Conservation (phyloP, 1,284 basidiomycete species). For the Cutaneotrichosporon mucoides region DNA sequence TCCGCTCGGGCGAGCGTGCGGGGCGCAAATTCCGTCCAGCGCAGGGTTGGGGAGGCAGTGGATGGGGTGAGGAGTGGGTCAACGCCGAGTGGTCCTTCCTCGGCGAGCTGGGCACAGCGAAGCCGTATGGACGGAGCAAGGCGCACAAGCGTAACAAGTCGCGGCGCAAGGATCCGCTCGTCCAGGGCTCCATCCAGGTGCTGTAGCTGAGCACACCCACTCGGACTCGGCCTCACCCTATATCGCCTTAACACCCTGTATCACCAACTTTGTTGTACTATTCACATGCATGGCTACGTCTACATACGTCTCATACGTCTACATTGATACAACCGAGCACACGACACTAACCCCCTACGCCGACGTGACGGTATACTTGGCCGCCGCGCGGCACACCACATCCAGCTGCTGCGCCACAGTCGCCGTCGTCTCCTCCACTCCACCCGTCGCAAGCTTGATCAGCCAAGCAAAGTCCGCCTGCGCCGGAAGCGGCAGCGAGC, state of each 20-base stretch:
- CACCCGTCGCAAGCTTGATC: conserved; percentile 23
- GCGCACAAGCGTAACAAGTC: conserved; percentile 32
- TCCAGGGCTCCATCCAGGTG: conserved; percentile 28
- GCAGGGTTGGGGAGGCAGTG: conserved; percentile 38
- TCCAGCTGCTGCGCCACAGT: conserved; percentile 29
- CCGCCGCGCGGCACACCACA: conserved; percentile 24
- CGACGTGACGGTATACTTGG: not conserved
- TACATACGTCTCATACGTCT: not conserved
- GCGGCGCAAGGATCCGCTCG: conserved; percentile 43
- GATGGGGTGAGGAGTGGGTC: conserved; percentile 46
- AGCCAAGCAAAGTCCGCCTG: conserved; percentile 86
- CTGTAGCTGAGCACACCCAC: conserved; percentile 1
- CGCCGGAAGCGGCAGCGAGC: conserved; percentile 63
- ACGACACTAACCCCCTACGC: not conserved
- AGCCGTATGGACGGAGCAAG: conserved; percentile 2
- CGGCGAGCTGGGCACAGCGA: conserved; percentile 2
- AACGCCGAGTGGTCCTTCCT: conserved; percentile 29
- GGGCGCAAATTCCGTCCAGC: conserved; percentile 50
- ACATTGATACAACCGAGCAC: not conserved
- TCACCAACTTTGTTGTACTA: not conserved
- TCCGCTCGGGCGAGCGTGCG: conserved; percentile 48
- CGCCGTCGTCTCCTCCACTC: conserved; percentile 15
- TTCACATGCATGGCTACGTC: not conserved
- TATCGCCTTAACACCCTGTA: not conserved
- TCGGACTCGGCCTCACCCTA: no score